Evolutionary conservation across 306 rosid species (phyloP), one percentile per base, ranked within the genome.

Genomic region (Vigna mungo): DNA sequence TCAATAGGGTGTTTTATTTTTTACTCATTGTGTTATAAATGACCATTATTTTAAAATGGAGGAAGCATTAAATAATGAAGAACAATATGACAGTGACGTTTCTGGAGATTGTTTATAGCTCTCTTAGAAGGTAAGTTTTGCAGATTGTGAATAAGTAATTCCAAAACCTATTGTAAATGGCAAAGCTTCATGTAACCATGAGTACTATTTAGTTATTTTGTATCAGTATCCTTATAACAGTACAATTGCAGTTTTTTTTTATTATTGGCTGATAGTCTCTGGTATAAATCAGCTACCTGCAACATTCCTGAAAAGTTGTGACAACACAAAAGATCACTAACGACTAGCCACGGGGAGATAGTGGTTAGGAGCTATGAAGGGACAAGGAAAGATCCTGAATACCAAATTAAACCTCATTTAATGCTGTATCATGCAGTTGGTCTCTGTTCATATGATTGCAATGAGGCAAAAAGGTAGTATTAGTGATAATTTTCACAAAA

Each of bases 371-470:
- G 25, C 41, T 34, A 59, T 39, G 27, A 47, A 48, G 54, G 47
- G 61, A 47, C 77, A 70, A 7, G 37, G 82, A 25, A 2, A 25
- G 27, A 25, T 25, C 3, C 27, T 25, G 27, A 25, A 25, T 25
- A 25, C 27, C 3, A 25, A 25, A 25, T 2, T 25, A 47, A 60
- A 58, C 43, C 20, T 64, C n/a, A 21, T 46, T 72, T 25, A 68
- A 60, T 68, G 80, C 17, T 66, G 59, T 46, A 30, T 59, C 34
- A 7, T 60, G 62, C 66, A 63, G 53, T 64, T 80, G 52, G 21
- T 72, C 81, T 23, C 55, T 48, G 46, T 78, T 51, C 66, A 58
- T 63, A 78, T 82, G 71, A 85, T 83, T 76, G 58, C 62, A 5
- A 6, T 44, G 73, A 60, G 58, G 62, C 72, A 61, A 59, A 82